A percentile compares a stretch with the other conserved stretches of the same genome.
These are phyloP conservation scores for Quercus agrifolia DNA, from an alignment of 306 rosid genomes.

Conservation along the genomic window DNA sequence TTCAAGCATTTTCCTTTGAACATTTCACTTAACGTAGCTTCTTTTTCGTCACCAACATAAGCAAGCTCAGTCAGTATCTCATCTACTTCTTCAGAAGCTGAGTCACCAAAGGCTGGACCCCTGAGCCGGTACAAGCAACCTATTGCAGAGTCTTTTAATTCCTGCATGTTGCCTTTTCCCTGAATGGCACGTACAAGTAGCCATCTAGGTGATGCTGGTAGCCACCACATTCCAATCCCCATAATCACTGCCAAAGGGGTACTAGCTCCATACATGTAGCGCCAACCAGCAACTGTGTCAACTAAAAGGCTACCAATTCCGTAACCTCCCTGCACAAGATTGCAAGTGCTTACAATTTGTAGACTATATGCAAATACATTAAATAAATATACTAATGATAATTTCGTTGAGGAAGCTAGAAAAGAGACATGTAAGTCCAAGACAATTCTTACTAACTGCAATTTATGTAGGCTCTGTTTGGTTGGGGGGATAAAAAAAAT, in stretches of 20 bases:
- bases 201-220: slow-evolving; percentile 94
- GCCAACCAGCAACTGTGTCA: slow-evolving; percentile 73
- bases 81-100: slow-evolving; percentile 69
- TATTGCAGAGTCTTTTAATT: slow-evolving; percentile 52
- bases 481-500: too few relatives aligned
- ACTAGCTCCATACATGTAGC: slow-evolving; percentile 77
- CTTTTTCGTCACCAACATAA: slow-evolving; percentile 64
- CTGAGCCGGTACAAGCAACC: slow-evolving; percentile 53
- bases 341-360: background rate
- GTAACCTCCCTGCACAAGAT: slow-evolving; percentile 70
- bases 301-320: slow-evolving; percentile 85
- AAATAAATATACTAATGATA: background rate
- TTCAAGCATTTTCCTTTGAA: slow-evolving; percentile 77
- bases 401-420: background rate
- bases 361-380: background rate
- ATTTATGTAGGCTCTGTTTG: background rate
- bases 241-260: slow-evolving; percentile 64
- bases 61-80: slow-evolving; percentile 81
- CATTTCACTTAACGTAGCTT: slow-evolving; percentile 56
- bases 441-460: background rate
- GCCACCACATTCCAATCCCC: slow-evolving; percentile 95
- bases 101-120: slow-evolving; percentile 51
- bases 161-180: slow-evolving; percentile 55
- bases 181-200: slow-evolving; percentile 76
- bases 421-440: background rate